A percentile compares a stretch with the other conserved stretches of the same genome.
phyloP scores from a whole-genome alignment of 2,329 filamentous ascomycete genomes.

The Fusarium annulatum region DNA sequence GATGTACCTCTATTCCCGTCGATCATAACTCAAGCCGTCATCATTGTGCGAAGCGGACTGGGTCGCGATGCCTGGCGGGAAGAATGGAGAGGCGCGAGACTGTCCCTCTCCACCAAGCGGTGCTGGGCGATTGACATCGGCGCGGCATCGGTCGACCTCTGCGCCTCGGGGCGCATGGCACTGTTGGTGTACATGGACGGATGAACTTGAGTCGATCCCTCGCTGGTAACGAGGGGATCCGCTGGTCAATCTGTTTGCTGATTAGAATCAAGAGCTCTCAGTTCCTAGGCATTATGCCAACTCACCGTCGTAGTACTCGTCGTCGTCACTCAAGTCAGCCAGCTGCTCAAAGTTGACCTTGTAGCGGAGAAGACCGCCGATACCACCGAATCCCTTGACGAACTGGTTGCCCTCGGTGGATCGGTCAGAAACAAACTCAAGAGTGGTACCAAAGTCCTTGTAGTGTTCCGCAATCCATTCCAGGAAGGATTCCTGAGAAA shows the following conservation, averaged over 20 bases:
- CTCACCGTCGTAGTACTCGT: conserved; percentile 86
- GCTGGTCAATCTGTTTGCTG: conserved; percentile 80
- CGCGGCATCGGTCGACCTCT: conserved; percentile 58
- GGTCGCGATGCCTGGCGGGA: conserved; percentile 67
- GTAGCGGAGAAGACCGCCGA: conserved; percentile 96
- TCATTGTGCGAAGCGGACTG: conserved; percentile 76
- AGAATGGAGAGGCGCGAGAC: conserved; percentile 57
- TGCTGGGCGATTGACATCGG: conserved; percentile 58
- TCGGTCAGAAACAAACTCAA: conserved; percentile 97
- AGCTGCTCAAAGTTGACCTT: conserved; percentile 99
- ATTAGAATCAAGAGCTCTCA: conserved; percentile 13
- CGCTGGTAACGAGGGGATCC: conserved; percentile 86
- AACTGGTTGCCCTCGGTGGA: conserved; percentile 99
- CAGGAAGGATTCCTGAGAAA: conserved; percentile 90
- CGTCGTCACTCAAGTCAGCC: conserved; percentile 90
- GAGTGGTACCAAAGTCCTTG: conserved; percentile 93
- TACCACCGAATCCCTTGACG: conserved; percentile 99
- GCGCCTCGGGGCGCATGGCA: conserved; percentile 55
- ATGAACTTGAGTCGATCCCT: conserved; percentile 80
- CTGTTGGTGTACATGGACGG: conserved; percentile 57
- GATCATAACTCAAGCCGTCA: conserved; percentile 66
- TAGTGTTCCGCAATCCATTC: conserved; percentile 99
- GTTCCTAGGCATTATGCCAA: neutral
- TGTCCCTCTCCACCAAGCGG: conserved; percentile 60
- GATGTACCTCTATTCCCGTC: conserved; percentile 47